These are phyloP conservation scores for Lentinula guzmanii DNA, from an alignment of 768 basidiomycete genomes.

Conservation along the genomic window DNA sequence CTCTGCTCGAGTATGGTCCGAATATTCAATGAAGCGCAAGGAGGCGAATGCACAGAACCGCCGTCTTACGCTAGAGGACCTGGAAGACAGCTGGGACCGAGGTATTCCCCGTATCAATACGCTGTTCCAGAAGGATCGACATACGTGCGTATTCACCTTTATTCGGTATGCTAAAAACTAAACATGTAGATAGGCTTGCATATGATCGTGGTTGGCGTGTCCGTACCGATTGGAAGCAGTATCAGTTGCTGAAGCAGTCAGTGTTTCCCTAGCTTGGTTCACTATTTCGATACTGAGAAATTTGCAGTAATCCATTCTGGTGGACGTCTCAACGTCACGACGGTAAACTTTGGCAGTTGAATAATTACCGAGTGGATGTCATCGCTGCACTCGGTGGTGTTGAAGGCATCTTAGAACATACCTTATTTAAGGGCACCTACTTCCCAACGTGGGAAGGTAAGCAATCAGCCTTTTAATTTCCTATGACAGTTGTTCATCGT, in stretches of 20 bases:
- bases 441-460: slow-evolving; percentile 95
- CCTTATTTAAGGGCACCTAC: slow-evolving; percentile 95
- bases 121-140: slow-evolving; percentile 96
- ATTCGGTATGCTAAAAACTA: background rate
- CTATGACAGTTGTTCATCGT: background rate
- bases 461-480: slow-evolving; percentile 9
- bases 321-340: slow-evolving; percentile 98
- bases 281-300: slow-evolving; percentile 4
- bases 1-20: slow-evolving; percentile 97
- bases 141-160: slow-evolving; percentile 51
- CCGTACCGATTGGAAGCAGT: slow-evolving; percentile 96
- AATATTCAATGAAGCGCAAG: slow-evolving; percentile 99
- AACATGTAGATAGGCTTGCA: slow-evolving; percentile 52
- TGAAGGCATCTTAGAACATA: slow-evolving; percentile 94
- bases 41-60: slow-evolving; percentile 99
- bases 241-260: slow-evolving; percentile 86
- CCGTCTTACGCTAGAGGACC: slow-evolving; percentile 92
- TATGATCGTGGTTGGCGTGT: slow-evolving; percentile 99
- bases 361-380: slow-evolving; percentile 98
- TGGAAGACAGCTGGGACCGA: slow-evolving; percentile 98
- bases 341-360: slow-evolving; percentile 94
- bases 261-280: slow-evolving; percentile 19
- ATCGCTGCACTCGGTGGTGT: slow-evolving; percentile 98
- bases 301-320: slow-evolving; percentile 89
- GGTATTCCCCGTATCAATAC: slow-evolving; percentile 99